These are phyloP conservation scores for Naegleria gruberi DNA, from an alignment of 208 protist genomes.

Conservation along the genomic window DNA sequence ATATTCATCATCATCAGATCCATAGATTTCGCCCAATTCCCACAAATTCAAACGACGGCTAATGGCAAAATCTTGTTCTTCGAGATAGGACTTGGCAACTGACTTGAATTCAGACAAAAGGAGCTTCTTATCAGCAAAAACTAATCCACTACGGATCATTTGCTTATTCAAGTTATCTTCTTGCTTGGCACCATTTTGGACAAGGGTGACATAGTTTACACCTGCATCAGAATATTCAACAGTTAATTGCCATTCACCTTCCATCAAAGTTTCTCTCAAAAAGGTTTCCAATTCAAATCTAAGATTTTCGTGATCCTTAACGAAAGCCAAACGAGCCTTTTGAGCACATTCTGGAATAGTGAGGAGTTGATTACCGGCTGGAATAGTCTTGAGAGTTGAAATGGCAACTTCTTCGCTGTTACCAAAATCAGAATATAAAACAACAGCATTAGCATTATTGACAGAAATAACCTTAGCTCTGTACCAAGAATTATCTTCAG, in stretches of 20 bases:
- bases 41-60: not conserved
- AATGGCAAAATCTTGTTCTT: not conserved
- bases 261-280: not conserved
- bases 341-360: not conserved
- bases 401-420: not conserved
- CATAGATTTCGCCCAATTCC: not conserved
- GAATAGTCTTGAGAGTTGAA: not conserved
- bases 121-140: not conserved
- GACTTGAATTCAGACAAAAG: not conserved
- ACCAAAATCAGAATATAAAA: conserved; percentile 16
- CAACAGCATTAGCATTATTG: not conserved
- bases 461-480: not conserved
- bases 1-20: not conserved
- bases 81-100: not conserved
- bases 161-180: not conserved
- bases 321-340: not conserved
- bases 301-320: not conserved
- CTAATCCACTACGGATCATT: not conserved
- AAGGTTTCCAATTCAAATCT: not conserved
- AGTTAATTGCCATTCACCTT: not conserved
- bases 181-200: not conserved
- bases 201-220: not conserved
- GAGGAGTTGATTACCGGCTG: not conserved
- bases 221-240: not conserved
- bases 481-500: conserved; percentile 12